Percentiles rank a stretch among this genome's conserved stretches.
Evolutionary conservation across 371 early-diverging fungal species (phyloP).

Genomic region (Mucor indicus): DNA sequence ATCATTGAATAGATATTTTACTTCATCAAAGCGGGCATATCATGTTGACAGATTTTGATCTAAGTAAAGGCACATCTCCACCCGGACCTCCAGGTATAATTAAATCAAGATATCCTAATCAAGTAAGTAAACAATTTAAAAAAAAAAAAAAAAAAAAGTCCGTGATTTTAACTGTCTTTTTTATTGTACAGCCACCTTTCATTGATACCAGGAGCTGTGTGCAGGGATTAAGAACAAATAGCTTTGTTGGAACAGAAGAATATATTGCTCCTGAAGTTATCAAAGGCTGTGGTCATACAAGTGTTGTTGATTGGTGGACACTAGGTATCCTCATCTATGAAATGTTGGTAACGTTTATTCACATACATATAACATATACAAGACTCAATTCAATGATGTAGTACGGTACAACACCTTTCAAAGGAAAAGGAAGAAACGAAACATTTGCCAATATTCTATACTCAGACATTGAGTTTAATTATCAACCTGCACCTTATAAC

Average conservation of each 20-base stretch:
- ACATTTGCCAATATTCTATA: conserved; percentile 85
- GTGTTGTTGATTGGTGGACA: conserved; percentile 99
- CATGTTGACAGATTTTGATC: conserved; percentile 96
- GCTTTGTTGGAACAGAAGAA: conserved; percentile 97
- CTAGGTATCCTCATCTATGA: conserved; percentile 96
- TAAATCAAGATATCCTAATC: conserved; percentile 53
- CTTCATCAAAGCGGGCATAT: conserved; percentile 94
- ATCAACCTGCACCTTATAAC: conserved; percentile 45
- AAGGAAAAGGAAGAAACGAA: conserved; percentile 79
- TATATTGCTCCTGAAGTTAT: conserved; percentile 97
- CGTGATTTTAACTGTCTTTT: background rate
- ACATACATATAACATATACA: background rate
- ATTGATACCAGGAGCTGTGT: conserved; percentile 90
- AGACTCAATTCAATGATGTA: conserved; percentile 15
- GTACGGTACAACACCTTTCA: conserved; percentile 94
- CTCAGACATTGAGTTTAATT: conserved; percentile 73
- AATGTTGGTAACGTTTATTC: conserved; percentile 71
- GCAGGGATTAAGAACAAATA: conserved; percentile 84
- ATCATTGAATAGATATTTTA: conserved; percentile 84
- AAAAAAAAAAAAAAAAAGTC: background rate
- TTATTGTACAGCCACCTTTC: conserved; percentile 41
- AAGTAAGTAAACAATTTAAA: conserved; percentile 25
- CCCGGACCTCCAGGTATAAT: conserved; percentile 77
- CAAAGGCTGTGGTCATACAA: conserved; percentile 90
- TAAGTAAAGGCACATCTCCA: conserved; percentile 84